A percentile compares a stretch with the other conserved stretches of the same genome.
phyloP scores from a whole-genome alignment of 2,329 filamentous ascomycete species.

The Aspergillus costaricaensis region DNA sequence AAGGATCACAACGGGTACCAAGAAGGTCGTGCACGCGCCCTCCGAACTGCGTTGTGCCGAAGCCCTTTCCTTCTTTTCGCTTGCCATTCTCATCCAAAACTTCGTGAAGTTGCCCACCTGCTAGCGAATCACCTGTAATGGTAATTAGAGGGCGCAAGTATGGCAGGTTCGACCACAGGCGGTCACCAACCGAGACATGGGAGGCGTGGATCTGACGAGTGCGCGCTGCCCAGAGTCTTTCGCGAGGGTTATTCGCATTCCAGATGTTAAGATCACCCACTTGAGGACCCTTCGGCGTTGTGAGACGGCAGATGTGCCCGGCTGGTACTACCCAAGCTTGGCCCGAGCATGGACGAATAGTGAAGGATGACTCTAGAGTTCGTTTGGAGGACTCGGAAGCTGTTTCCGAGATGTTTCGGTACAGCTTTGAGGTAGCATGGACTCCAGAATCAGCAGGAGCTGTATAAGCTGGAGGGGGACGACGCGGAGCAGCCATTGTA shows the following conservation, averaged over 20 bases:
- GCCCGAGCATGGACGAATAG: constrained; percentile 72
- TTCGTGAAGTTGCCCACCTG: constrained; percentile 40
- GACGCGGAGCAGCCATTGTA: constrained; percentile 32
- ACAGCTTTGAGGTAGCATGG: constrained; percentile 39
- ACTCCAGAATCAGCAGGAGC: constrained; percentile 39
- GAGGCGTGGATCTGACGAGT: constrained; percentile 77
- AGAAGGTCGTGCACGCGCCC: constrained; percentile 75
- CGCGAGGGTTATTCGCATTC: constrained; percentile 73
- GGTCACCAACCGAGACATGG: constrained; percentile 70
- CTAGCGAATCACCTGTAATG: constrained; percentile 67
- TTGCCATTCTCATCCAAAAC: constrained; percentile 39
- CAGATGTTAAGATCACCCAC: constrained; percentile 84
- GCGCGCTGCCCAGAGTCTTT: constrained; percentile 78
- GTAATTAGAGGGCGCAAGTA: constrained; percentile 75
- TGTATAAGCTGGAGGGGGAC: constrained; percentile 43
- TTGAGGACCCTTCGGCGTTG: constrained; percentile 75
- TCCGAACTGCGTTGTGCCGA: constrained; percentile 55
- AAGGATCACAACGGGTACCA: constrained; percentile 81
- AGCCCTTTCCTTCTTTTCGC: constrained; percentile 33
- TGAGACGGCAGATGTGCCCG: constrained; percentile 70
- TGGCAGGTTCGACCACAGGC: constrained; percentile 76
- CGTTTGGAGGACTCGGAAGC: constrained; percentile 34
- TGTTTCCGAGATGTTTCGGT: constrained; percentile 40
- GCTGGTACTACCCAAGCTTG: constrained; percentile 70
- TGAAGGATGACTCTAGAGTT: constrained; percentile 51